These are phyloP conservation scores for Vitis hybrid DNA, from an alignment of 177 flowering plant species.

Conservation along the genomic window DNA sequence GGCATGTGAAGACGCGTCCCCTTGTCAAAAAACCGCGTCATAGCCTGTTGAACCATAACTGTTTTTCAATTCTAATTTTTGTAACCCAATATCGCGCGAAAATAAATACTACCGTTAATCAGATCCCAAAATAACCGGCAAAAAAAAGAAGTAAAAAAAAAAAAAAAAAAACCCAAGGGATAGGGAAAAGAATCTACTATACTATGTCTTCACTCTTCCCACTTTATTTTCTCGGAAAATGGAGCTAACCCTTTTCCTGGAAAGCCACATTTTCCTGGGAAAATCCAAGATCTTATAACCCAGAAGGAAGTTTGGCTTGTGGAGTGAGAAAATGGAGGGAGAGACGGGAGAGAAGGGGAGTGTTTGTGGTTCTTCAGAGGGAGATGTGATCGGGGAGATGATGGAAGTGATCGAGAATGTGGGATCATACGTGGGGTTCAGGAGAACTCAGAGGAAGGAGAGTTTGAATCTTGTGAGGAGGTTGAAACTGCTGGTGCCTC, in stretches of 20 bases:
- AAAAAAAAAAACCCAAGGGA: too few species aligned
- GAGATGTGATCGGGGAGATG: conserved; percentile 35
- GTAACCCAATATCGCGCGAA: neutral
- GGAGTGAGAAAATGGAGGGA: neutral
- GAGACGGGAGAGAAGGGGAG: neutral
- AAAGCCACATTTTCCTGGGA: neutral
- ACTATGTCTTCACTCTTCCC: neutral
- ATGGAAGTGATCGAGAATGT: conserved; percentile 49
- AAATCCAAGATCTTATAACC: neutral
- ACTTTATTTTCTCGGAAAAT: neutral
- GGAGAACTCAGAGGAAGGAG: conserved; percentile 62
- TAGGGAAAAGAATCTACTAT: neutral
- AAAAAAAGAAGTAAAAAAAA: too few species aligned
- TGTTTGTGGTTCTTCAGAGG: neutral
- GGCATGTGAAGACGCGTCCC: conserved; percentile 29
- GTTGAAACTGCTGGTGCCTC: conserved; percentile 55
- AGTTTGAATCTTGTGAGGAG: conserved; percentile 49
- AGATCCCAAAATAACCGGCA: too few species aligned
- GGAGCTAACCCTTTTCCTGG: too few species aligned
- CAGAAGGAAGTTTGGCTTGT: neutral
- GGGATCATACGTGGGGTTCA: conserved; percentile 31
- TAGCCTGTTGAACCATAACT: neutral
- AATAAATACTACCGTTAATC: neutral
- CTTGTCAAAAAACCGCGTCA: conserved; percentile 30
- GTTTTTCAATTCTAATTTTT: too few species aligned